Evolutionary conservation across 352 stramenopile species (phyloP).

Genomic region (Globisporangium okanoganense): DNA sequence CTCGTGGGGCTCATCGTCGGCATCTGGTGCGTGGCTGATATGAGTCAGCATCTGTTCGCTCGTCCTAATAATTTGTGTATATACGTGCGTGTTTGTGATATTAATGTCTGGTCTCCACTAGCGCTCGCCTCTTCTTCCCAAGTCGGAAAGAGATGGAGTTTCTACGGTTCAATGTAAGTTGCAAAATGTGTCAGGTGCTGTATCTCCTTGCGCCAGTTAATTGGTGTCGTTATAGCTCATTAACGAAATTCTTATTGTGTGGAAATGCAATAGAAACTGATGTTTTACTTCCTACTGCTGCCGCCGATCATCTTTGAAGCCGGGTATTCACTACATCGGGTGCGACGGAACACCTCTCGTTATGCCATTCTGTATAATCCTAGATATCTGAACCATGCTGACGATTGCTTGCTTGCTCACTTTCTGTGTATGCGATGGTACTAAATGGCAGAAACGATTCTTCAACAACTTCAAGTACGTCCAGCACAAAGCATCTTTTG

Average conservation of each 20-base stretch:
- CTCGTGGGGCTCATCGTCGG: slow-evolving; percentile 89
- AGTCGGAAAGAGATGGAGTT: slow-evolving; percentile 89
- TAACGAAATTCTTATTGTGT: neutral
- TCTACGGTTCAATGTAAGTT: slow-evolving; percentile 81
- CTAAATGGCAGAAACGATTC: slow-evolving; percentile 78
- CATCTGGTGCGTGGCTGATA: slow-evolving; percentile 34
- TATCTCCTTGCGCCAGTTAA: no score
- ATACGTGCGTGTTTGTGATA: neutral
- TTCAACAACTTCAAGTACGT: slow-evolving; percentile 94
- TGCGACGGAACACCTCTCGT: slow-evolving; percentile 14
- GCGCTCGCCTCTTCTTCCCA: slow-evolving; percentile 79
- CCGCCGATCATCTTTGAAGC: slow-evolving; percentile 98
- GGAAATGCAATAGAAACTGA: slow-evolving; percentile 48
- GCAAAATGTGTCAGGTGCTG: no score
- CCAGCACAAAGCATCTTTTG: neutral
- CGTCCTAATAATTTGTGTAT: neutral
- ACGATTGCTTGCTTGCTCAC: neutral
- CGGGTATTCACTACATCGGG: slow-evolving; percentile 89
- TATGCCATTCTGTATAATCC: neutral
- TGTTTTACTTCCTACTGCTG: slow-evolving; percentile 97
- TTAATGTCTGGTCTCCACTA: slow-evolving; percentile 10
- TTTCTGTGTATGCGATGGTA: neutral
- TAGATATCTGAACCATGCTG: neutral
- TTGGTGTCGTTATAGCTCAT: neutral
- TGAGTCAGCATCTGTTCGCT: neutral